Evolutionary conservation across 768 basidiomycete species (phyloP).

Genomic region (Boletus edulis): DNA sequence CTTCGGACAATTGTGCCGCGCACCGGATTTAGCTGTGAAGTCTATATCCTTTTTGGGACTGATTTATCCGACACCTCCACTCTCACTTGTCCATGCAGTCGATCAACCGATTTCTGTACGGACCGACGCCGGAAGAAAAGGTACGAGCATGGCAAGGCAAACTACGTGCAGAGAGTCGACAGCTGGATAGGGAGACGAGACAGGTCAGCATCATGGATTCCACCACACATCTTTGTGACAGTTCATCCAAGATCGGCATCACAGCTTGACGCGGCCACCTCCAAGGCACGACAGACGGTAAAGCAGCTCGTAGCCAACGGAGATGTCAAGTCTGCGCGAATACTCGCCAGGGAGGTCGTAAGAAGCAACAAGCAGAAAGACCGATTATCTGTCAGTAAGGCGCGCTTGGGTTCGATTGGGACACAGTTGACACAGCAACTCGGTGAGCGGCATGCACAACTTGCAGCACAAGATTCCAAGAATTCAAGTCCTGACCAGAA

Average conservation of each 20-base stretch:
- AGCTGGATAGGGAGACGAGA: slow-evolving; percentile 91
- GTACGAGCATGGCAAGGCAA: slow-evolving; percentile 90
- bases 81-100: slow-evolving; percentile 57
- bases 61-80: not conserved
- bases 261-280: slow-evolving; percentile 79
- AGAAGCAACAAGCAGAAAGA: slow-evolving; percentile 94
- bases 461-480: not conserved
- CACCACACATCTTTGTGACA: slow-evolving; percentile 5
- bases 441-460: slow-evolving; percentile 50
- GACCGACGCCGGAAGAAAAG: slow-evolving; percentile 93
- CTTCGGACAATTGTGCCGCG: too few relatives aligned
- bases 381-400: slow-evolving; percentile 88
- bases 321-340: slow-evolving; percentile 88
- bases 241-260: slow-evolving; percentile 12
- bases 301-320: slow-evolving; percentile 91
- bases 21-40: not conserved
- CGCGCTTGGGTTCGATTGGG: slow-evolving; percentile 85
- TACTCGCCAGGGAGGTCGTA: slow-evolving; percentile 93
- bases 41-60: slow-evolving; percentile 12
- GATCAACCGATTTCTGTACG: slow-evolving; percentile 93
- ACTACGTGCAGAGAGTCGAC: slow-evolving; percentile 76
- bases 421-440: slow-evolving; percentile 90
- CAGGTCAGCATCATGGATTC: slow-evolving; percentile 59
- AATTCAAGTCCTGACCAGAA: not conserved
- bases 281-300: slow-evolving; percentile 74